Percentiles rank a stretch among this genome's conserved stretches.
These are phyloP conservation scores for Colletotrichum sp. DNA, from an alignment of 2,329 filamentous ascomycete genomes.

Conservation along the genomic window DNA sequence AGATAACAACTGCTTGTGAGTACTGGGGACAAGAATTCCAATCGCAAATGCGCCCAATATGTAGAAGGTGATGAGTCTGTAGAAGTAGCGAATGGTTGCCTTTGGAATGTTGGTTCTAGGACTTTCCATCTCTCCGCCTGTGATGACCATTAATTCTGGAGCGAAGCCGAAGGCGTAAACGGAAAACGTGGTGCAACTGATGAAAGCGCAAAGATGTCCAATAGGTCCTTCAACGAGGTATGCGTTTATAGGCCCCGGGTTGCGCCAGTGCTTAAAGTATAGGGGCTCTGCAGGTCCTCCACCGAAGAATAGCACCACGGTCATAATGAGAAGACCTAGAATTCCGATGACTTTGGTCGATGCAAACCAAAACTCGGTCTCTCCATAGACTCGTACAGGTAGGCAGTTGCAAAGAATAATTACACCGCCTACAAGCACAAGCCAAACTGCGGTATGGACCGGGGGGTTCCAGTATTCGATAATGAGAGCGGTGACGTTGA, in stretches of 20 bases:
- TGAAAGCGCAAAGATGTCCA: conserved; percentile 17
- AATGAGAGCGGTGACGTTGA: conserved; percentile 22
- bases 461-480: conserved; percentile 25
- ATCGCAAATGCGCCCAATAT: conserved; percentile 55
- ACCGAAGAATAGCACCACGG: conserved; percentile 43
- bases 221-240: conserved; percentile 19
- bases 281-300: conserved; percentile 23
- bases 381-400: conserved; percentile 45
- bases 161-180: conserved; percentile 25
- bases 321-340: conserved; percentile 66
- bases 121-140: conserved; percentile 35
- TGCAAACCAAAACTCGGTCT: conserved; percentile 62
- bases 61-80: conserved; percentile 41
- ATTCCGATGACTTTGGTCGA: conserved; percentile 59
- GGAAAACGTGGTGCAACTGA: conserved; percentile 23
- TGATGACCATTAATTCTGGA: conserved; percentile 21
- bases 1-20: conserved; percentile 45
- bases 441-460: conserved; percentile 19
- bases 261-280: conserved; percentile 17
- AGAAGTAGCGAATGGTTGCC: conserved; percentile 26
- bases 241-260: not conserved
- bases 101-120: conserved; percentile 45
- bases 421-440: conserved; percentile 20
- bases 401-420: conserved; percentile 16
- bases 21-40: conserved; percentile 57